A percentile compares a stretch with the other conserved stretches of the same genome.
Conservation (phyloP, 306 rosid species). For the Quercus ilex region DNA sequence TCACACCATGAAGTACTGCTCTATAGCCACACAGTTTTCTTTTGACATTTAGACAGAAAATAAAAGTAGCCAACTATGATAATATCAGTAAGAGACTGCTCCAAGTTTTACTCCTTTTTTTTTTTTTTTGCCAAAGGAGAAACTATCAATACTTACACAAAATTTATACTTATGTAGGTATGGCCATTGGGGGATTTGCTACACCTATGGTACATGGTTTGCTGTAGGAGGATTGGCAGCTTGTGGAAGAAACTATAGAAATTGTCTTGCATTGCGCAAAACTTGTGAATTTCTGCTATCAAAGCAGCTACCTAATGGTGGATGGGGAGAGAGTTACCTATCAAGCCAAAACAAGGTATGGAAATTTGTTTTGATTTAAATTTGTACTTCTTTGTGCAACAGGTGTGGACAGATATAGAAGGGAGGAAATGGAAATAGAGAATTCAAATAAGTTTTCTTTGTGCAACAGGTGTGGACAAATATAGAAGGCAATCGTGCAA, state of each 20-base stretch:
- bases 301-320: slow-evolving; percentile 66
- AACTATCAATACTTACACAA: not conserved
- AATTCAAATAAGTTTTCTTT: not conserved
- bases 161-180: slow-evolving; percentile 35
- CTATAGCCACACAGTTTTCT: not conserved
- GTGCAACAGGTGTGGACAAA: slow-evolving; percentile 56
- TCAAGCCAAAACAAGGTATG: slow-evolving; percentile 59
- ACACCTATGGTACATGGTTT: slow-evolving; percentile 76
- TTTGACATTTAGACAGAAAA: too few species aligned
- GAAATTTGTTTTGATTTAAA: not conserved
- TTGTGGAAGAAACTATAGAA: slow-evolving; percentile 39
- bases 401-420: slow-evolving; percentile 46
- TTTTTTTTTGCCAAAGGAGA: not conserved
- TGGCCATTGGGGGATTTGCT: slow-evolving; percentile 83
- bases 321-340: slow-evolving; percentile 85
- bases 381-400: too few species aligned
- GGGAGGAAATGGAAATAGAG: not conserved
- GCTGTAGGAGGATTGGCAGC: slow-evolving; percentile 47
- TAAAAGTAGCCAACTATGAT: too few species aligned
- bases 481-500: slow-evolving; percentile 43
- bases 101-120: not conserved
- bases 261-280: slow-evolving; percentile 40
- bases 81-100: not conserved
- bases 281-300: slow-evolving; percentile 60
- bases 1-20: not conserved